These are phyloP conservation scores for Citrus sp. DNA, from an alignment of 345 rosid genomes.

Conservation along the genomic window DNA sequence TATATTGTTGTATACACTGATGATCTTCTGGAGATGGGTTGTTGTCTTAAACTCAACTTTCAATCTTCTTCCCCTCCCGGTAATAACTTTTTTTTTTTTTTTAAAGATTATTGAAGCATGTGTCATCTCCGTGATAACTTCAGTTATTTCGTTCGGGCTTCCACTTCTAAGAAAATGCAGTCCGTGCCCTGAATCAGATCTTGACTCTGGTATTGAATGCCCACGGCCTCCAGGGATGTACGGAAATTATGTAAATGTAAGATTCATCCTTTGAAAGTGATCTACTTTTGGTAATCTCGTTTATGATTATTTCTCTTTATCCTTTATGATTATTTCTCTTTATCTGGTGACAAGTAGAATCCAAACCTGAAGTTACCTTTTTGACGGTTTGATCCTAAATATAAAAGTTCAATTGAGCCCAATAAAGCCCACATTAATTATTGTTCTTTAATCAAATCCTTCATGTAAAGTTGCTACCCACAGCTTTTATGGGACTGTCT, in stretches of 20 bases:
- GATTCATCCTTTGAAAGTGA: conserved; percentile 19
- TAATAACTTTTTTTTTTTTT: neutral
- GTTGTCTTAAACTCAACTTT: conserved; percentile 12
- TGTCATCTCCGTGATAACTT: conserved; percentile 80
- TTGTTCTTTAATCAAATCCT: neutral
- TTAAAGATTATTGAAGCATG: conserved; percentile 91
- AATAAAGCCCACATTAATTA: neutral
- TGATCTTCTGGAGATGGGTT: conserved; percentile 4
- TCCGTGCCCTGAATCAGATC: conserved; percentile 80
- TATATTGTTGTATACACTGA: conserved; percentile 1
- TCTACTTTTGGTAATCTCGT: neutral
- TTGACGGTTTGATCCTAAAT: neutral
- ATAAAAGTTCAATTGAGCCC: neutral
- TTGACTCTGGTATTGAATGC: conserved; percentile 75
- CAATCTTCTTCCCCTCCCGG: neutral
- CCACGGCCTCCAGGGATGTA: conserved; percentile 91
- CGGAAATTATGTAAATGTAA: conserved; percentile 95
- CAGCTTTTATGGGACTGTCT: neutral
- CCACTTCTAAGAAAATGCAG: conserved; percentile 89
- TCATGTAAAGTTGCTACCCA: neutral
- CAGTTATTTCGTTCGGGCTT: conserved; percentile 83
- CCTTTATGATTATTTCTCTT: neutral
- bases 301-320: neutral
- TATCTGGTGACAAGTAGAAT: neutral
- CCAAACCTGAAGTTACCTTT: neutral